These are phyloP conservation scores for Hypsizygus marmoreus DNA, from an alignment of 768 basidiomycete genomes.

Conservation along the genomic window DNA sequence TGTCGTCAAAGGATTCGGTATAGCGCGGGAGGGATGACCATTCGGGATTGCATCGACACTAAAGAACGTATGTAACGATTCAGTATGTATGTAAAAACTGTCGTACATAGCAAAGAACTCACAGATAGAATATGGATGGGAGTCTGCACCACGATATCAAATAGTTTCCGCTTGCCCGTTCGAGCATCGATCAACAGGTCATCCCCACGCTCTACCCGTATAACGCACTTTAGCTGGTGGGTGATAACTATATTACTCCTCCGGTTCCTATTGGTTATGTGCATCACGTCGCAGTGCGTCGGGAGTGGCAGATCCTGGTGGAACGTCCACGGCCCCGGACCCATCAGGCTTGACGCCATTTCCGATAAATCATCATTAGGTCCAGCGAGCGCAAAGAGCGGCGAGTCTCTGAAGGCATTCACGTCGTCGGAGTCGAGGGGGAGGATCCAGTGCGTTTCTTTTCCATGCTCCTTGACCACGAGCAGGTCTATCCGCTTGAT, in stretches of 20 bases:
- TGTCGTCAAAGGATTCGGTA: slow-evolving; percentile 46
- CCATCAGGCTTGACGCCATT: slow-evolving; percentile 61
- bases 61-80: background rate
- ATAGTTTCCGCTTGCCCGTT: slow-evolving; percentile 75
- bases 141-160: slow-evolving; percentile 84
- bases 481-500: slow-evolving; percentile 62
- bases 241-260: slow-evolving; percentile 72
- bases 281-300: slow-evolving; percentile 56
- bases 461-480: slow-evolving; percentile 56
- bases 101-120: slow-evolving; percentile 28
- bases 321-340: slow-evolving; percentile 87
- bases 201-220: slow-evolving; percentile 84
- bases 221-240: slow-evolving; percentile 79
- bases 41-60: slow-evolving; percentile 84
- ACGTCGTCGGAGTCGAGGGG: slow-evolving; percentile 76
- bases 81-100: background rate
- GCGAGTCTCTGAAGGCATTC: slow-evolving; percentile 65
- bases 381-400: slow-evolving; percentile 54
- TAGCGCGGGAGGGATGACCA: slow-evolving; percentile 82
- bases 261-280: slow-evolving; percentile 80
- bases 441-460: slow-evolving; percentile 62
- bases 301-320: slow-evolving; percentile 72
- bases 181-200: slow-evolving; percentile 62
- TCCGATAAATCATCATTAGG: slow-evolving; percentile 57
- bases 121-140: slow-evolving; percentile 89